A percentile compares a stretch with the other conserved stretches of the same genome.
These are phyloP conservation scores for Pistacia integerrima DNA, from an alignment of 345 rosid species.

Conservation along the genomic window DNA sequence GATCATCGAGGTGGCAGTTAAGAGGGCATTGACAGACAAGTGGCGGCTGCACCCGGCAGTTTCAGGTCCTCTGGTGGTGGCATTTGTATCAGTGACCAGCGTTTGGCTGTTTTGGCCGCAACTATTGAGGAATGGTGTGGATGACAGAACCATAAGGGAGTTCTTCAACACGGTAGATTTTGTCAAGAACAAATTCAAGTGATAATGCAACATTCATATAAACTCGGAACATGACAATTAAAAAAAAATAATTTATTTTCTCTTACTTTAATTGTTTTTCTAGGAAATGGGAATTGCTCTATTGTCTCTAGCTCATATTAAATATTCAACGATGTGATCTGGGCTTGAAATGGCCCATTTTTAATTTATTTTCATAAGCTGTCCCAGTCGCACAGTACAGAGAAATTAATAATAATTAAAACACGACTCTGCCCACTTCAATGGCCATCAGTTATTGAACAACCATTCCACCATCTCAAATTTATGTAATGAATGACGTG, in stretches of 20 bases:
- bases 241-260: not conserved
- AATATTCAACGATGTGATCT: too few species aligned
- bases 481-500: too few species aligned
- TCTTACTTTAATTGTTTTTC: not conserved
- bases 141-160: slow-evolving; percentile 40
- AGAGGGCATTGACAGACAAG: slow-evolving; percentile 29
- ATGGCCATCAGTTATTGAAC: too few species aligned
- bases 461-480: too few species aligned
- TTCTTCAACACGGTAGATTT: slow-evolving; percentile 22
- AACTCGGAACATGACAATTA: not conserved
- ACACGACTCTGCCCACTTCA: too few species aligned
- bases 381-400: too few species aligned
- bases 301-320: too few species aligned
- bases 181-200: slow-evolving; percentile 15
- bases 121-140: slow-evolving; percentile 37
- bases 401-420: too few species aligned
- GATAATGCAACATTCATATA: not conserved
- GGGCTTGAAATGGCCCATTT: too few species aligned
- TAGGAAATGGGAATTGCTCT: too few species aligned
- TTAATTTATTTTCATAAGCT: too few species aligned
- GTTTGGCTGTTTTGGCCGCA: slow-evolving; percentile 57
- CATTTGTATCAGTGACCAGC: slow-evolving; percentile 42
- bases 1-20: slow-evolving; percentile 43
- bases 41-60: slow-evolving; percentile 32
- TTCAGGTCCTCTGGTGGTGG: slow-evolving; percentile 37